These are phyloP conservation scores for Chrysoporthe cubensis DNA, from an alignment of 2,329 filamentous ascomycete species.

Conservation along the genomic window DNA sequence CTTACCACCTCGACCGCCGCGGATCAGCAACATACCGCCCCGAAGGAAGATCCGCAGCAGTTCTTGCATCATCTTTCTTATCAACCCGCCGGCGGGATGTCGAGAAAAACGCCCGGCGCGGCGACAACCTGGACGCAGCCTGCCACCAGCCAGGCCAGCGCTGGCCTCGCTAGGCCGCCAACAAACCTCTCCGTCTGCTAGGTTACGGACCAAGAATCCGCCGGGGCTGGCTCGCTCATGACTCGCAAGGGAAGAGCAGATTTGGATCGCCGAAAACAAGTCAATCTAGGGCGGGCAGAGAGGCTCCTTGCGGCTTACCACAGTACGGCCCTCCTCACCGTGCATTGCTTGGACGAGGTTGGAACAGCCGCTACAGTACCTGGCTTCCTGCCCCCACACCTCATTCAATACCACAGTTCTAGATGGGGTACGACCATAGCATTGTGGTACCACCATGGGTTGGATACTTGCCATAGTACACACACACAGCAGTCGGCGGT, in stretches of 20 bases:
- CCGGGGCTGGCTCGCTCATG: not conserved
- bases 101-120: not conserved
- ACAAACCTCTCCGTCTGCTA: not conserved
- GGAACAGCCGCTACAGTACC: not conserved
- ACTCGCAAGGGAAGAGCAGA: slow-evolving; percentile 3
- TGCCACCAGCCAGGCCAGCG: not conserved
- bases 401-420: not conserved
- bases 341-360: not conserved
- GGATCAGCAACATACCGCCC: slow-evolving; percentile 5
- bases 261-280: not conserved
- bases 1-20: slow-evolving; percentile 1
- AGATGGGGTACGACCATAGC: not conserved
- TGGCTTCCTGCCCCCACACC: not conserved
- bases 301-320: not conserved
- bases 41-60: slow-evolving; percentile 23
- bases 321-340: not conserved
- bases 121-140: not conserved
- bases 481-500: not conserved
- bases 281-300: not conserved
- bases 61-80: slow-evolving; percentile 23
- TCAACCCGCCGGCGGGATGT: slow-evolving; percentile 3
- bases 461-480: not conserved
- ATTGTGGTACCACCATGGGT: not conserved
- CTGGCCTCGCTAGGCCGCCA: not conserved
- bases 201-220: not conserved